Conservation (phyloP, 495 filamentous ascomycete genomes). For the Penicillium cinerascens region DNA sequence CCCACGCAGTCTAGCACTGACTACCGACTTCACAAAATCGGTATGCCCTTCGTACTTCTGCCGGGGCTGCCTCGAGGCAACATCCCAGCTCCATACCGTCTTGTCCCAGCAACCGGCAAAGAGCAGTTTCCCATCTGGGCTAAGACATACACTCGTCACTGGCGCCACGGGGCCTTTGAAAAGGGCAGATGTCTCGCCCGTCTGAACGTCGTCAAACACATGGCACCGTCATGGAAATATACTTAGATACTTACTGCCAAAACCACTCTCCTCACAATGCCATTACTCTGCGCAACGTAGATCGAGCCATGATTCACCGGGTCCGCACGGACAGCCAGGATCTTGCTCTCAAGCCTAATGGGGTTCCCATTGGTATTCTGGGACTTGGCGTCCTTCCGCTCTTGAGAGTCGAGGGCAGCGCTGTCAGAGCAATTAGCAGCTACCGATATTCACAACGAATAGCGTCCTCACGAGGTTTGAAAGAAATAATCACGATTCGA, state of each 20-base stretch:
- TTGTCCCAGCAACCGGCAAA: slow-evolving; percentile 96
- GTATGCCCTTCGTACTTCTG: slow-evolving; percentile 71
- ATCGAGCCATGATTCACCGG: slow-evolving; percentile 59
- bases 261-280: slow-evolving; percentile 65
- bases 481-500: slow-evolving; percentile 77
- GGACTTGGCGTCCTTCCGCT: slow-evolving; percentile 74
- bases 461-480: slow-evolving; percentile 58
- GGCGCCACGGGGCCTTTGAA: slow-evolving; percentile 77
- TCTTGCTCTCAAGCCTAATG: slow-evolving; percentile 76
- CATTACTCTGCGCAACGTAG: slow-evolving; percentile 80
- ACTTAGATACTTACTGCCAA: slow-evolving; percentile 63
- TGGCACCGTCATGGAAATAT: not conserved
- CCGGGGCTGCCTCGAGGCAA: slow-evolving; percentile 47
- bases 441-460: slow-evolving; percentile 2
- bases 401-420: slow-evolving; percentile 65
- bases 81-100: slow-evolving; percentile 77
- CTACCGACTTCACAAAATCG: slow-evolving; percentile 84
- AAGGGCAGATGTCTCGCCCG: slow-evolving; percentile 46
- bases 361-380: slow-evolving; percentile 80
- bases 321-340: slow-evolving; percentile 71
- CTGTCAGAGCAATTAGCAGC: slow-evolving; percentile 37
- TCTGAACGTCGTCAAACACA: slow-evolving; percentile 25
- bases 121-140: slow-evolving; percentile 54
- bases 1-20: slow-evolving; percentile 47
- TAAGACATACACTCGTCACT: slow-evolving; percentile 71